phyloP scores from a whole-genome alignment of 768 basidiomycete genomes.

The Amanita thiersii region DNA sequence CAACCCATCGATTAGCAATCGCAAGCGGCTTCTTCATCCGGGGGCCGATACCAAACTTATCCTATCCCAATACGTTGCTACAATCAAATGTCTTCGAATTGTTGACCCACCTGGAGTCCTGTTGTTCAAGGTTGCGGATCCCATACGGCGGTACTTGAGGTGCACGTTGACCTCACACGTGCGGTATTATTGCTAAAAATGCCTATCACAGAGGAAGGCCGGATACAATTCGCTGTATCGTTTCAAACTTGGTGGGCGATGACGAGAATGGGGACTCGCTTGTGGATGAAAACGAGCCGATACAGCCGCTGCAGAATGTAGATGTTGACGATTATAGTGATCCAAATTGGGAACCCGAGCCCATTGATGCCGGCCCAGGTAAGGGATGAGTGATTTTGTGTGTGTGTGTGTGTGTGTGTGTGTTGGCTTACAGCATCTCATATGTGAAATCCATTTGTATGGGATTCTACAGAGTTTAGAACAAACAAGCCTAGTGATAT shows the following conservation, averaged over 20 bases:
- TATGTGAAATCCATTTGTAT: not conserved
- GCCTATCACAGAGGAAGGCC: conserved; percentile 57
- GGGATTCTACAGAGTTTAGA: conserved; percentile 60
- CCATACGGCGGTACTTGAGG: conserved; percentile 86
- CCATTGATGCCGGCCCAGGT: conserved; percentile 95
- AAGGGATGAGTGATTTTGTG: conserved; percentile 16
- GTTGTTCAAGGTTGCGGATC: conserved; percentile 89
- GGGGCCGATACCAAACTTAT: conserved; percentile 94
- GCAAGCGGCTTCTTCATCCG: conserved; percentile 85
- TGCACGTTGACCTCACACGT: conserved; percentile 18
- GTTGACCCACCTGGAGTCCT: conserved; percentile 91
- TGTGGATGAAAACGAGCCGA: conserved; percentile 78
- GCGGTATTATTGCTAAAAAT: not conserved
- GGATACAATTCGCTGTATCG: conserved; percentile 92
- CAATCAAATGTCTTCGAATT: conserved; percentile 84
- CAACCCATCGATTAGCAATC: conserved; percentile 44
- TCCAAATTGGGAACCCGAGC: conserved; percentile 93
- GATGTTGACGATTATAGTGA: conserved; percentile 86
- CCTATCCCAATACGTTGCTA: conserved; percentile 82
- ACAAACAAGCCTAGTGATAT: conserved; percentile 89
- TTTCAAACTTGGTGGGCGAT: conserved; percentile 83
- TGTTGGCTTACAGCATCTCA: too few species aligned
- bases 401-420: too few species aligned
- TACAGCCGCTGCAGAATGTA: conserved; percentile 63
- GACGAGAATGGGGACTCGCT: conserved; percentile 74